Evolutionary conservation across 306 rosid genomes (phyloP).

Genomic region (Fragaria iinumae): DNA sequence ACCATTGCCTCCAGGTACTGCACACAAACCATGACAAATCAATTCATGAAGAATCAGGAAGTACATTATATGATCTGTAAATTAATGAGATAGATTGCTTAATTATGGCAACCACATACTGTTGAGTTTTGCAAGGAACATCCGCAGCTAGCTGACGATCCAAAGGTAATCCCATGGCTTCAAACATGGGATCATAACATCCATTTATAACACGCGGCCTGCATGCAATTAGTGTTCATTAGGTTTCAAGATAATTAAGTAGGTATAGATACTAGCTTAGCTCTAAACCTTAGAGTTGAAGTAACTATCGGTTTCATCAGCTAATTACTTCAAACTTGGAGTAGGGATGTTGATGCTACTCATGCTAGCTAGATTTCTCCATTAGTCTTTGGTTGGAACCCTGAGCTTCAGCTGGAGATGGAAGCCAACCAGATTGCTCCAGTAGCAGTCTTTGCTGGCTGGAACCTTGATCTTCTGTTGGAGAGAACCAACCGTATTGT

Average conservation of each 20-base stretch:
- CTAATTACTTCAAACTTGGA: background rate
- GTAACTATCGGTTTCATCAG: background rate
- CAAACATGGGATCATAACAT: constrained; percentile 45
- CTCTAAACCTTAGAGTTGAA: background rate
- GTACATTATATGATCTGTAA: too few relatives aligned
- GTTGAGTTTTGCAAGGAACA: constrained; percentile 1
- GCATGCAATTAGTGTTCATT: background rate
- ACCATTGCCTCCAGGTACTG: background rate
- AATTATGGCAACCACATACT: background rate
- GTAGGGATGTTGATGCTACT: background rate
- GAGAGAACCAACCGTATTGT: too few relatives aligned
- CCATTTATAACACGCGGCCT: constrained; percentile 14
- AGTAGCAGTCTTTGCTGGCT: too few relatives aligned
- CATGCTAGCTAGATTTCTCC: background rate
- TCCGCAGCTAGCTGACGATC: constrained; percentile 51
- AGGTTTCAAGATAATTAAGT: background rate
- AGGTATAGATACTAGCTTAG: too few relatives aligned
- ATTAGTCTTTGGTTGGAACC: background rate
- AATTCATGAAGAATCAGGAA: too few relatives aligned
- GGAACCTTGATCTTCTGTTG: too few relatives aligned
- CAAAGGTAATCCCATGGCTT: constrained; percentile 45
- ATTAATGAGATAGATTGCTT: background rate
- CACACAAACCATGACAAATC: background rate
- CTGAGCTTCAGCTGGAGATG: background rate
- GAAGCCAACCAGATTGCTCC: too few relatives aligned